A percentile compares a stretch with the other conserved stretches of the same genome.
phyloP scores from a whole-genome alignment of 352 stramenopile species.

The Nothophytophthora sp. region DNA sequence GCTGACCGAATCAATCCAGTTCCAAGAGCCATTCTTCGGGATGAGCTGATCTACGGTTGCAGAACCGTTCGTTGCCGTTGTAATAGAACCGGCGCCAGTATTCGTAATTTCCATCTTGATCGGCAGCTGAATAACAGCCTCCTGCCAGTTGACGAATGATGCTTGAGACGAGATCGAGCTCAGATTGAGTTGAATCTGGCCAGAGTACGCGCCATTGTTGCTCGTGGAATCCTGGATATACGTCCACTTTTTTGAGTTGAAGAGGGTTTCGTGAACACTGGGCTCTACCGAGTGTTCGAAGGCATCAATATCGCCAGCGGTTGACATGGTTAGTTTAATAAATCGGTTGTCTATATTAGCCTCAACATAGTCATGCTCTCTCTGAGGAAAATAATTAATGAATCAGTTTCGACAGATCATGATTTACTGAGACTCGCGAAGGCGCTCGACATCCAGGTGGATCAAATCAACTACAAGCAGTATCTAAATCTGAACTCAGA shows the following conservation, averaged over 20 bases:
- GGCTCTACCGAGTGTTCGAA: constrained; percentile 10
- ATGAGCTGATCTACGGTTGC: constrained; percentile 9
- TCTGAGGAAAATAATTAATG: constrained; percentile 6
- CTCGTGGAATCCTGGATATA: constrained; percentile 9
- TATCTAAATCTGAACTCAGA: not conserved
- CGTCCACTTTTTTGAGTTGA: constrained; percentile 11
- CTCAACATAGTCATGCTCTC: not conserved
- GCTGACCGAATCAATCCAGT: constrained; percentile 9
- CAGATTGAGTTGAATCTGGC: constrained; percentile 18
- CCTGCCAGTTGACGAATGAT: constrained; percentile 15
- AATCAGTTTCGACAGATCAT: not conserved
- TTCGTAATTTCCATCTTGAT: constrained; percentile 14
- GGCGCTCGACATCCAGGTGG: not conserved
- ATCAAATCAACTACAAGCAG: constrained; percentile 9
- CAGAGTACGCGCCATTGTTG: constrained; percentile 5
- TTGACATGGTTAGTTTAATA: constrained; percentile 2
- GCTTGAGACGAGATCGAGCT: constrained; percentile 11
- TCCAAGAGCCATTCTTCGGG: constrained; percentile 6
- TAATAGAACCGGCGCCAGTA: not conserved
- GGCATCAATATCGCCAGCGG: constrained; percentile 5
- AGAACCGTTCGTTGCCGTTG: not conserved
- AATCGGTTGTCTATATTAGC: not conserved
- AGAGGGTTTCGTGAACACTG: not conserved
- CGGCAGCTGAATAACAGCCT: constrained; percentile 13
- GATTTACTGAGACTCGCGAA: constrained; percentile 2